Base-by-base conservation (phyloP, 116 monocot genomes). In the Iris pallida region DNA sequence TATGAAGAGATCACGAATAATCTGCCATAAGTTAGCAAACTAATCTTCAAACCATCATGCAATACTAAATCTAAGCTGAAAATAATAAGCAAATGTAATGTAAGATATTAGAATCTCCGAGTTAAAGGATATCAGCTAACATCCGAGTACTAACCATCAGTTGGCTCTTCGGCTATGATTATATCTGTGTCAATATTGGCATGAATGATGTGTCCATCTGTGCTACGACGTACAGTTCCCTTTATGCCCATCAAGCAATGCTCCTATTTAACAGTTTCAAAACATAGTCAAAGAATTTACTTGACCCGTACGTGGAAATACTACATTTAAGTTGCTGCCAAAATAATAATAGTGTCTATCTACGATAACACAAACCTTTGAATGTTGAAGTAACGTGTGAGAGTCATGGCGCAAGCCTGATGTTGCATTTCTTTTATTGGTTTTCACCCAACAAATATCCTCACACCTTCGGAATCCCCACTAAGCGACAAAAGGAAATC, bases 191-290 rank as follows among this genome's bases (percentile, higher is more conserved):
- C 98, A 66, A 98, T 98, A 81, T 98, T 98, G 40, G 98, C 98
- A 84, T 98, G 98, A 63, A 98, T 98, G 51, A 98, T 93, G 68
- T 98, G 98, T 18, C 98, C 98, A 82, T 98, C 98, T 52, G 98
- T 90, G 73, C 98, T 98, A 48, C 98, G 93, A 65, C 98, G 98
- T 63, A 98, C 98, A 14, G 98, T 98, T 73, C 98, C 98, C 65
- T 93, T 98, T 59, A 98, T 98, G 52, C 93, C 97, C 97, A 97
- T 97, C 88, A 97, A 83, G 67, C 92, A 97, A 54, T 97, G 97
- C 54, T 97, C 97, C 97, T 97, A 68, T 9, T 20, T 55, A 74
- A 71, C 13, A 45, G 45, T 74, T n/a, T 46, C 6, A 14, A 20
- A 9, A 14, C 43, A 75, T 6, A 11, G 68, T 30, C 30, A 30